phyloP scores from a whole-genome alignment of 1,284 basidiomycete genomes.

The Agroathelia rolfsii region DNA sequence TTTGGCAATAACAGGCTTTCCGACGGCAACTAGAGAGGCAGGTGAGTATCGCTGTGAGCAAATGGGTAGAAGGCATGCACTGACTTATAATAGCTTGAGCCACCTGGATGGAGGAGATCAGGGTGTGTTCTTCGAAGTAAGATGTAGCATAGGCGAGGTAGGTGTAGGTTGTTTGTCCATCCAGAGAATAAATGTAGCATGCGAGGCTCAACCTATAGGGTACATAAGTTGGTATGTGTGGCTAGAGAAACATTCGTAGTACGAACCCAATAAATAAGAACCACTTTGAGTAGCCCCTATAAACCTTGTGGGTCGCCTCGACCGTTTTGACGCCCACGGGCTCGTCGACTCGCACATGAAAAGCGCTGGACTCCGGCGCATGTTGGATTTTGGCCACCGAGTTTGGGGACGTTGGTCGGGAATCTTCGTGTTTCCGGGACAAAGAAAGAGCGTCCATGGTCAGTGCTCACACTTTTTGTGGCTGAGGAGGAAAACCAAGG shows the following conservation, averaged over 20 bases:
- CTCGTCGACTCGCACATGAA: slow-evolving; percentile 19
- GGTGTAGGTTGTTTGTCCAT: slow-evolving; percentile 56
- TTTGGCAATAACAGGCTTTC: slow-evolving; percentile 78
- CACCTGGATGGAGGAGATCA: slow-evolving; percentile 57
- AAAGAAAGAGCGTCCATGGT: no score
- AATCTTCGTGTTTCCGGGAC: no score
- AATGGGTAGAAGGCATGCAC: slow-evolving; percentile 11
- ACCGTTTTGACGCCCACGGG: slow-evolving; percentile 41
- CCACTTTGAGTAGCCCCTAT: slow-evolving; percentile 48
- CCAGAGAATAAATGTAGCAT: slow-evolving; percentile 70
- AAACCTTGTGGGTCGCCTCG: slow-evolving; percentile 43
- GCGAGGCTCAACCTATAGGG: slow-evolving; percentile 48
- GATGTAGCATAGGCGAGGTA: slow-evolving; percentile 61
- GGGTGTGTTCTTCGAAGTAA: slow-evolving; percentile 45
- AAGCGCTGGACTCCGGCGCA: no score
- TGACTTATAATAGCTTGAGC: slow-evolving; percentile 48
- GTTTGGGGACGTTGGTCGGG: no score
- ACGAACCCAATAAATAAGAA: slow-evolving; percentile 49
- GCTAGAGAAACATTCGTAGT: not conserved
- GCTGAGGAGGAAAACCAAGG: slow-evolving; percentile 60
- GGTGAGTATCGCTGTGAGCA: not conserved
- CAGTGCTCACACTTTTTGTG: no score
- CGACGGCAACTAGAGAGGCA: slow-evolving; percentile 35
- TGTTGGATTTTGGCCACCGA: no score
- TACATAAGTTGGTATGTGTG: slow-evolving; percentile 1